Conservation (phyloP, 495 filamentous ascomycete species). For the Podospora australis region DNA sequence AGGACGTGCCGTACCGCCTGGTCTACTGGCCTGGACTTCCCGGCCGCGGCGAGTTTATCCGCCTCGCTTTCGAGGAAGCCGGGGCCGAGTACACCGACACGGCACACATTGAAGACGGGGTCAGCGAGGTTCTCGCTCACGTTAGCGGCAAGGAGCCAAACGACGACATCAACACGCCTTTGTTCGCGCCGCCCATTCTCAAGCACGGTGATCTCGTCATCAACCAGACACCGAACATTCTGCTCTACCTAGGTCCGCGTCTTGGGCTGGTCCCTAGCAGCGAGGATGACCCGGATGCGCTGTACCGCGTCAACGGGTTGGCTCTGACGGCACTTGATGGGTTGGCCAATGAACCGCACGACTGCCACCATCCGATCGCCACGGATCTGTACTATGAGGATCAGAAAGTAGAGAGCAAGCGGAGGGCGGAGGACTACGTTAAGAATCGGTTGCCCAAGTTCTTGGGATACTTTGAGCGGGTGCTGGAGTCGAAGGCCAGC, state of each 20-base stretch:
- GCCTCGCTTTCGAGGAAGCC: constrained; percentile 57
- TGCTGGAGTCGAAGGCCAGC: constrained; percentile 49
- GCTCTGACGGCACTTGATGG: constrained; percentile 62
- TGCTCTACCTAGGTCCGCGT: constrained; percentile 51
- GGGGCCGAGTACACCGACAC: constrained; percentile 55
- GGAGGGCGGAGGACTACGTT: constrained; percentile 45
- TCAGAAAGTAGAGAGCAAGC: constrained; percentile 54
- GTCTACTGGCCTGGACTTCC: constrained; percentile 60
- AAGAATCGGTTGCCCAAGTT: constrained; percentile 59
- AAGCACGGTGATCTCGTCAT: constrained; percentile 52
- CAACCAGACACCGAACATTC: constrained; percentile 58
- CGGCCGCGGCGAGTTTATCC: constrained; percentile 60
- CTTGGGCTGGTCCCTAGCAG: constrained; percentile 42
- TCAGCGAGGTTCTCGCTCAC: constrained; percentile 30
- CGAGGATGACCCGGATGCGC: constrained; percentile 36
- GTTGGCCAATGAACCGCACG: constrained; percentile 58
- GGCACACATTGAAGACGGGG: constrained; percentile 33
- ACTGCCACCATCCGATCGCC: constrained; percentile 60
- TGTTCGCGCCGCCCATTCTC: constrained; percentile 56
- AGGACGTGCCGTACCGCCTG: constrained; percentile 47
- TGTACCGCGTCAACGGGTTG: constrained; percentile 49
- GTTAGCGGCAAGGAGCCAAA: constrained; percentile 30
- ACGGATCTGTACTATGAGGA: constrained; percentile 55
- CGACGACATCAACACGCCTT: constrained; percentile 48
- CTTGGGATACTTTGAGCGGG: constrained; percentile 56